Evolutionary conservation across 345 rosid genomes (phyloP), one percentile per base, ranked within the genome.

Genomic region (Conringia planisiliqua): DNA sequence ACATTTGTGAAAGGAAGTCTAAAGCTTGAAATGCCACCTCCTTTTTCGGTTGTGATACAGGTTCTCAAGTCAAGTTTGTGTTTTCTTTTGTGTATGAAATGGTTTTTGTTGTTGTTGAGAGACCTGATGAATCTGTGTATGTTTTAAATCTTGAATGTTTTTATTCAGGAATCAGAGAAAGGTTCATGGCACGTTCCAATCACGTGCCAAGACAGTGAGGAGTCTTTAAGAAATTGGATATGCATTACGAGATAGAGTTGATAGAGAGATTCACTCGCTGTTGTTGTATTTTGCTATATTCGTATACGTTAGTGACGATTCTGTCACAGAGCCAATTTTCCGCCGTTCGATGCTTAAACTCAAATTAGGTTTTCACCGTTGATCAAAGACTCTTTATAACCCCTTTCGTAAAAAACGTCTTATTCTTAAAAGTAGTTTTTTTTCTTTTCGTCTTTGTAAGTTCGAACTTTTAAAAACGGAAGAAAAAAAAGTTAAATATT

Each of bases 141-240:
- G 13, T 14, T n/a, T 48, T 27, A 4, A 3, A 9, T 35, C 30
- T 14, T 14, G 62, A 18, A 33, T 26, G 7, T n/a, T 6, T 8
- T n/a, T 17, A 16, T 55, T 61, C 85, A 93, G 97, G 97, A 93
- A 84, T 91, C 94, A 10, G 96, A 82, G 66, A 91, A 85, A 58
- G 91, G 98, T 66, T 89, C 89, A 46, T 93, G 98, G 98, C 96
- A 93, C 77, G 86, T 88, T 12, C 98, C 97, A 5, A 66, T 89
- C 17, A 44, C 62, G 7, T 73, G 72, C 50, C 60, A 73, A 35
- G 66, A 66, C 50, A 63, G 50, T 18, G 83, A 76, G 13, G 85
- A 78, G 44, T 62, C 83, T 48, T 76, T 27, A 8, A 78, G 73
- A 79, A 76, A 54, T 26, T 89, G 94, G 97, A 82, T 93, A 9